Conservation (phyloP, 2,329 filamentous ascomycete genomes). For the Cadophora gregata region DNA sequence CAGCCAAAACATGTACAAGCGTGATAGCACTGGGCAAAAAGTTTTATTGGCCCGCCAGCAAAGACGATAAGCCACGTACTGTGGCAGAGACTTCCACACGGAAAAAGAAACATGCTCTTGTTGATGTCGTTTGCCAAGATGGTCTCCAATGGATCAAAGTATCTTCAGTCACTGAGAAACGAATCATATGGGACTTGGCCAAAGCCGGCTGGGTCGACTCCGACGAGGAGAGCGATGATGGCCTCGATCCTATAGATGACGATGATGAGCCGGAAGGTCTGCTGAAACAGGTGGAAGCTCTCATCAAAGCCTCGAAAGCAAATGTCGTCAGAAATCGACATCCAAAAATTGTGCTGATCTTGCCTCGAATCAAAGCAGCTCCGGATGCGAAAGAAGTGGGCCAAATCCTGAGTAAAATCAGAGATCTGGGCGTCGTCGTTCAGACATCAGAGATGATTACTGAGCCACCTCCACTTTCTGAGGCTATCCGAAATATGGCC, state of each 20-base stretch:
- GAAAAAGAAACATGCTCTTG: constrained; percentile 52
- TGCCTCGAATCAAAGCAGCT: constrained; percentile 62
- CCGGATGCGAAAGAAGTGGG: constrained; percentile 58
- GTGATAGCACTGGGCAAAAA: constrained; percentile 63
- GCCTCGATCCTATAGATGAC: constrained; percentile 47
- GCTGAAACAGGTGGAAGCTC: constrained; percentile 63
- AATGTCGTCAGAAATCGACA: constrained; percentile 63
- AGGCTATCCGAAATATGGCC: constrained; percentile 44
- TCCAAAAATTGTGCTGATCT: constrained; percentile 63
- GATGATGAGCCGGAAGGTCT: constrained; percentile 58
- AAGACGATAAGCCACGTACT: constrained; percentile 31
- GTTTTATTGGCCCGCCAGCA: constrained; percentile 53
- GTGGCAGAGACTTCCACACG: constrained; percentile 25
- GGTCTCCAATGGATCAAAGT: constrained; percentile 73
- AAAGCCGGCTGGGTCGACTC: constrained; percentile 67
- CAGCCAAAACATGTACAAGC: constrained; percentile 62
- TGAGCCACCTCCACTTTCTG: constrained; percentile 28
- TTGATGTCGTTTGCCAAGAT: constrained; percentile 68
- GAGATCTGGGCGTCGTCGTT: constrained; percentile 50
- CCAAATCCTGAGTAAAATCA: constrained; percentile 59
- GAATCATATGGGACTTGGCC: constrained; percentile 71
- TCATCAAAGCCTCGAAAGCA: constrained; percentile 61
- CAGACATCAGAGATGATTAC: constrained; percentile 41
- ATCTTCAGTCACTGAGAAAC: constrained; percentile 66
- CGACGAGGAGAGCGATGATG: constrained; percentile 49